These are phyloP conservation scores for Neoascochyta sp. DNA, from an alignment of 2,329 filamentous ascomycete species.

Conservation along the genomic window DNA sequence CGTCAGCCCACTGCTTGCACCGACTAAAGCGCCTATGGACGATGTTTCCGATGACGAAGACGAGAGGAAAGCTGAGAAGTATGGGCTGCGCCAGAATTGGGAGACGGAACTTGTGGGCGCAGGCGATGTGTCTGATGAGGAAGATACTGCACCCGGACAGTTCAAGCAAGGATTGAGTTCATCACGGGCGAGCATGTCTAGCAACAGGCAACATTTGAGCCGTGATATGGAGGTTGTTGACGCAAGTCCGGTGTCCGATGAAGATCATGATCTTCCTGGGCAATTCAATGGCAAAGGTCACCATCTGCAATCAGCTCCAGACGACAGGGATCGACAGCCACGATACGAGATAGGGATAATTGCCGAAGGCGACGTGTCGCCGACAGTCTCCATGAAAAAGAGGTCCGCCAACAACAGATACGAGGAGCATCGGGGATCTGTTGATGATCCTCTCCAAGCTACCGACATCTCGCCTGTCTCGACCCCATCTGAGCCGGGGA, in stretches of 20 bases:
- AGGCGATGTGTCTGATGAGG: constrained; percentile 18
- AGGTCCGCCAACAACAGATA: background rate
- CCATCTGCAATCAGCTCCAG: no score
- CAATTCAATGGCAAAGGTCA: no score
- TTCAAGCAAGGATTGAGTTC: background rate
- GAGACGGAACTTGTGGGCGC: constrained; percentile 20
- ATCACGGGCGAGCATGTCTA: background rate
- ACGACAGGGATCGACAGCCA: constrained; percentile 1
- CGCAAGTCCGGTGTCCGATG: background rate
- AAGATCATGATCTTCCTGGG: no score
- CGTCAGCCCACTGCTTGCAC: constrained; percentile 24
- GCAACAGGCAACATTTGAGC: no score
- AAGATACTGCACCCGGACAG: background rate
- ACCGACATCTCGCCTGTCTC: constrained; percentile 10
- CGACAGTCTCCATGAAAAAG: constrained; percentile 4
- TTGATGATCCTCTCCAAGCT: background rate
- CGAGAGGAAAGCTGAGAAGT: constrained; percentile 1
- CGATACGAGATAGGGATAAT: constrained; percentile 17
- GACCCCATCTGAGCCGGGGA: no score
- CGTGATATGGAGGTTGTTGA: background rate
- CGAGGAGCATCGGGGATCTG: constrained; percentile 1
- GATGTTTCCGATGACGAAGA: constrained; percentile 5
- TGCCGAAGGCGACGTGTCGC: constrained; percentile 22
- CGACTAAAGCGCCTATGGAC: constrained; percentile 9
- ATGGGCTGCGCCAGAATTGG: constrained; percentile 7